A percentile compares a stretch with the other conserved stretches of the same genome.
Evolutionary conservation across 495 filamentous ascomycete genomes (phyloP).

Genomic region (Xylaria telfairii): DNA sequence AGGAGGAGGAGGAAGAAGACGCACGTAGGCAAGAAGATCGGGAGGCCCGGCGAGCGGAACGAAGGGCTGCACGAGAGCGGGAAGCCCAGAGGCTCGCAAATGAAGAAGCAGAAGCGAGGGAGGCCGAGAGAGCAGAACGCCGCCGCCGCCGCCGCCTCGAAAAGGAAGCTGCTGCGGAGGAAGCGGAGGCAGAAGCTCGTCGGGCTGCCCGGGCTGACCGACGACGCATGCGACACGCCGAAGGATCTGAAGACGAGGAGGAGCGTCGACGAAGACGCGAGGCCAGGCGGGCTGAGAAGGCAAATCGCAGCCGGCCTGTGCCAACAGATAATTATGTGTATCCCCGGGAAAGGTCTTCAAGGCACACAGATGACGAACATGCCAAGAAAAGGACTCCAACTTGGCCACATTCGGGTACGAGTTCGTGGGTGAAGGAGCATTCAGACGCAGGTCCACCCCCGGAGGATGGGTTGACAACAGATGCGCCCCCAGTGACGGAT

Average conservation of each 20-base stretch:
- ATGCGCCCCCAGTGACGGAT: conserved; percentile 36
- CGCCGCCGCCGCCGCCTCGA: conserved; percentile 49
- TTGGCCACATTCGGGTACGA: conserved; percentile 63
- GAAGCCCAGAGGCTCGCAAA: conserved; percentile 48
- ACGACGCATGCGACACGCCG: conserved; percentile 36
- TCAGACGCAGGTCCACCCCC: conserved; percentile 62
- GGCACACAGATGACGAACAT: conserved; percentile 35
- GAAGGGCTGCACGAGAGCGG: conserved; percentile 51
- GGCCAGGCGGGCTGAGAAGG: conserved; percentile 50
- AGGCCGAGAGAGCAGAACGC: conserved; percentile 51
- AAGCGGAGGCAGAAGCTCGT: conserved; percentile 51
- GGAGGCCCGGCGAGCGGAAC: conserved; percentile 58
- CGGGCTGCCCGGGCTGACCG: conserved; percentile 50
- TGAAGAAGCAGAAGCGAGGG: conserved; percentile 50
- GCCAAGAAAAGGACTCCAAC: conserved; percentile 43
- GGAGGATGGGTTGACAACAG: conserved; percentile 37
- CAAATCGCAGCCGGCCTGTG: conserved; percentile 43
- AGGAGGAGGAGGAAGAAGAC: conserved; percentile 55
- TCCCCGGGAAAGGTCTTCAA: conserved; percentile 47
- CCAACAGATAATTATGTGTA: conserved; percentile 53
- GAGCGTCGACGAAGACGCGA: conserved; percentile 58
- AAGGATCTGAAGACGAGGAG: conserved; percentile 51
- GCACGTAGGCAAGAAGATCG: conserved; percentile 56
- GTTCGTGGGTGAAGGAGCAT: conserved; percentile 66
- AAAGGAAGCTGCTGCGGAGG: conserved; percentile 41